These are phyloP conservation scores for Betula pendula DNA, from an alignment of 306 rosid species.

Conservation along the genomic window DNA sequence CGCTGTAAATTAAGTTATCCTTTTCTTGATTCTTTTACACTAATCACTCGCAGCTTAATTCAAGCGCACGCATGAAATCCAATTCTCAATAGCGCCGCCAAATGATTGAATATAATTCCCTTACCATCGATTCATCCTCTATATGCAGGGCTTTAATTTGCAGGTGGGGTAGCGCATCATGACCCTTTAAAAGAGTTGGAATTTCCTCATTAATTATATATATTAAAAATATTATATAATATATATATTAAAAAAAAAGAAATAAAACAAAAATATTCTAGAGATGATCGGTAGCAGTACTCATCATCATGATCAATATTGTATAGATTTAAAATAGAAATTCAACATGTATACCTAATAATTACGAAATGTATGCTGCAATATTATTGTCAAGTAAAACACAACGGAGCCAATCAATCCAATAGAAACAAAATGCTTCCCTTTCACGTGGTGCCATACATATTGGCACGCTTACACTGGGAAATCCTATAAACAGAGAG, in stretches of 20 bases:
- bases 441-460: neutral
- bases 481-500: constrained; percentile 8
- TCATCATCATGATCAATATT: neutral
- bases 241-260: neutral
- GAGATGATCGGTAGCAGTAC: neutral
- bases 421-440: neutral
- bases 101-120: too few species aligned
- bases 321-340: neutral
- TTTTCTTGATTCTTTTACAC: neutral
- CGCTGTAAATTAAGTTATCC: constrained; percentile 1
- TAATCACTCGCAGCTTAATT: too few species aligned
- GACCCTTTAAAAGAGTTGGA: neutral
- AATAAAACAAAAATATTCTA: neutral
- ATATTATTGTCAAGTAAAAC: neutral
- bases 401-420: neutral
- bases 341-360: neutral
- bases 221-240: too few species aligned
- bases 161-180: too few species aligned
- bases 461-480: neutral
- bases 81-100: too few species aligned
- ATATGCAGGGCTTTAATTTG: too few species aligned
- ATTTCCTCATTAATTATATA: neutral
- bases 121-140: too few species aligned
- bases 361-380: neutral
- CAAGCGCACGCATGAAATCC: too few species aligned